Base-by-base conservation (phyloP, 495 filamentous ascomycete species). In the Lindgomyces ingoldianus region DNA sequence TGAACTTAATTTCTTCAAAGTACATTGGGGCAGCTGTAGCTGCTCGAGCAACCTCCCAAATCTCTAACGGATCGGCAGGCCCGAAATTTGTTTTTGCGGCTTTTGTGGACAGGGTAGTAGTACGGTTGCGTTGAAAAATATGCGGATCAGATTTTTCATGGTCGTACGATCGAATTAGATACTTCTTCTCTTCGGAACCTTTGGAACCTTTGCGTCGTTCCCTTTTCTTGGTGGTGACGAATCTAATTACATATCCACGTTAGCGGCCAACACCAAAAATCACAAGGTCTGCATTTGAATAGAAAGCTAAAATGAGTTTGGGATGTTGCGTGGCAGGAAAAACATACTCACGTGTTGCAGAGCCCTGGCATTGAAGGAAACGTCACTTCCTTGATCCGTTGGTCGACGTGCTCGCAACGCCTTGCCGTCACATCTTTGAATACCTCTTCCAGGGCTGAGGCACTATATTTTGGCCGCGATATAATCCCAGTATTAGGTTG, bases 11-110 rank as follows among this genome's bases (percentile, higher is more conserved):
- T 26, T 39, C 26, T 30, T 60, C 48, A 25, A 60, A 60, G 29
- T 60, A 60, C 44, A 60, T 47, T 25, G 57, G 57, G 4, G 57
- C 57, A 25, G 57, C 57, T 1, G 57, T 60, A 1, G 57, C 57
- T 24, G 57, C 57, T 2, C 57, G 44, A 3, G 57, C 57, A 3
- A 60, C 57, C 21, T 60, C 45, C 57, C 57, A 60, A 1, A 60
- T 60, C 14, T 60, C 26, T 19, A 60, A 41, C 3, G 26, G 9
- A 29, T 51, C 27, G 4, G 45, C 45, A 4, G 14, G 25, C 6
- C 57, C 57, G 21, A 3, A 60, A 19, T 60, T 50, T 14, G n/a
- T 60, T 25, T 42, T 3, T 3, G 12, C 3, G 41, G 18, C 3
- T 18, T 22, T 48, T n/a, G 4, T 47, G 8, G 26, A 60, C 1